Conservation (phyloP, 495 filamentous ascomycete genomes). For the Lentithecium fluviatile region DNA sequence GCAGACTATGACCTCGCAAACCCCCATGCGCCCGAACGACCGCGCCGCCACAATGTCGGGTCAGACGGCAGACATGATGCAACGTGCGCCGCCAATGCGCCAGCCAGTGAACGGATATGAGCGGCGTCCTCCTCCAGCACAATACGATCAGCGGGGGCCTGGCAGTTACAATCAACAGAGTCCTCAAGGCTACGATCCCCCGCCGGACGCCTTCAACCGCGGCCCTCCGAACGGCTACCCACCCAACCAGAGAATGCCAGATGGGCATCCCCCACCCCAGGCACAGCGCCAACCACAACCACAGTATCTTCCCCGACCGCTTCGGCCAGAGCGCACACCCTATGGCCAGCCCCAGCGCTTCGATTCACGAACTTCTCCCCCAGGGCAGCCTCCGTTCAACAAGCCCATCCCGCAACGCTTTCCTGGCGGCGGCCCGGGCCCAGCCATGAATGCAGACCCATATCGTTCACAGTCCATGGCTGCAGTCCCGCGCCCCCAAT, state of each 20-base stretch:
- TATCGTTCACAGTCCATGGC: slow-evolving; percentile 93
- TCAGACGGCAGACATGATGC: slow-evolving; percentile 58
- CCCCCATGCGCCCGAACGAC: slow-evolving; percentile 63
- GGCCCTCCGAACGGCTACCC: slow-evolving; percentile 56
- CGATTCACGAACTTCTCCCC: slow-evolving; percentile 64
- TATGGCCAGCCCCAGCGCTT: slow-evolving; percentile 68
- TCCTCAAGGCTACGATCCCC: slow-evolving; percentile 40
- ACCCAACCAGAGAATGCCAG: slow-evolving; percentile 50
- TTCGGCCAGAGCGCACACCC: slow-evolving; percentile 57
- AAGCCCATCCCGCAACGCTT: slow-evolving; percentile 57
- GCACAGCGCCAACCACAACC: slow-evolving; percentile 58
- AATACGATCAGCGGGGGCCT: slow-evolving; percentile 33
- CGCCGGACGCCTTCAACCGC: slow-evolving; percentile 39
- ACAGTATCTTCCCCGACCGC: slow-evolving; percentile 64
- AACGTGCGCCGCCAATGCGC: slow-evolving; percentile 59
- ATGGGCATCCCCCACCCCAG: slow-evolving; percentile 27
- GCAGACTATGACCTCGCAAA: slow-evolving; percentile 79
- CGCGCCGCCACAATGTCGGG: slow-evolving; percentile 86
- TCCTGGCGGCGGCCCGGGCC: slow-evolving; percentile 51
- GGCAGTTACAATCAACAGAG: slow-evolving; percentile 46
- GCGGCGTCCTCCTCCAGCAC: slow-evolving; percentile 20
- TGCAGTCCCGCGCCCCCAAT: slow-evolving; percentile 57
- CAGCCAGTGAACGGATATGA: slow-evolving; percentile 43
- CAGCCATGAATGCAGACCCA: slow-evolving; percentile 78
- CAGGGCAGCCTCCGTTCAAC: slow-evolving; percentile 51